Base-by-base conservation (phyloP, 2,329 filamentous ascomycete species). In the Colletotrichum ledebouriae region DNA sequence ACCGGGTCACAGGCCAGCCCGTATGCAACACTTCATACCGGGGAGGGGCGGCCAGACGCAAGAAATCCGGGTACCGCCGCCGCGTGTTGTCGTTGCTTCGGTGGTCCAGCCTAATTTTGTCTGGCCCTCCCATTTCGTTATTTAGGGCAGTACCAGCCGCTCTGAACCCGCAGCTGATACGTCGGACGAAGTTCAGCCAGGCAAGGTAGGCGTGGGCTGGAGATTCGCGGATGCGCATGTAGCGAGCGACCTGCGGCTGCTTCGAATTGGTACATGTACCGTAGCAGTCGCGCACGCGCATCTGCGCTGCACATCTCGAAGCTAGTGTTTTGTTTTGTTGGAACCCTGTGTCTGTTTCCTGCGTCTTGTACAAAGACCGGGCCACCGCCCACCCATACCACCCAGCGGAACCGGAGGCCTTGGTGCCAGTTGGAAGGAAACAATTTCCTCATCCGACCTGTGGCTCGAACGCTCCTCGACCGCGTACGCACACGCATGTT, bases 171-270 rank as follows among this genome's bases (percentile, higher is more conserved):
- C 42, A 34, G 59, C 20, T 39, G 41, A 34, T 12, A 58, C 15
- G 42, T 59, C 63, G 52, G 67, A 69, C 22, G 67, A 69, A 69
- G 67, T 57, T 69, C 63, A 67, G 20, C 44, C 64, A 67, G 13
- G 47, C 37, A 44, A 41, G 64, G 59, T 57, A 53, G 47, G 53
- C 57, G 42, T 17, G 33, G 44, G 53, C 39, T 58, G 52, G 13
- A 25, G 34, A 39, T 39, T n/a, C 44, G 57, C 25, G 47, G 46
- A 41, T 66, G 58, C 41, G 62, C n/a, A 46, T 53, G 63, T 44
- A 44, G 61, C 42, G 44, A 44, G 61, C 42, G 34, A 52, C 59
- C 61, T 61, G 66, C 37, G 47, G 33, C 41, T 22, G 37, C 15
- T 53, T 15, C 1, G 0, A 1, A 37, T 46, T 41, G 10, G 20